A percentile compares a stretch with the other conserved stretches of the same genome.
Evolutionary conservation across 371 early-diverging fungal genomes (phyloP).

Genomic region (Phascolomyces articulosus): DNA sequence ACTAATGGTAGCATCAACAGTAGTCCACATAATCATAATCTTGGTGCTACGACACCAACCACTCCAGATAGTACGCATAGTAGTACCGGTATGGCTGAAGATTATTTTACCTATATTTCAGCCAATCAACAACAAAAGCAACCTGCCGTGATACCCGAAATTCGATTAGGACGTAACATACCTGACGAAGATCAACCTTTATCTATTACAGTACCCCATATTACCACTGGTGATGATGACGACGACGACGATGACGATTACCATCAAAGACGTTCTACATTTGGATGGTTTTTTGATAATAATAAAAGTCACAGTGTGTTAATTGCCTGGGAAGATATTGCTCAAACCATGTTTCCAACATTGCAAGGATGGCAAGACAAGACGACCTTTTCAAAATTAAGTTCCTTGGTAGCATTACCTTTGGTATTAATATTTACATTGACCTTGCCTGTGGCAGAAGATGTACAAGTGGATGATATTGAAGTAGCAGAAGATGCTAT

Average conservation of each 20-base stretch:
- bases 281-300: too few species aligned
- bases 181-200: background rate
- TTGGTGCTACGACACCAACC: background rate
- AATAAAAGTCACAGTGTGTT: too few species aligned
- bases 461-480: slow-evolving; percentile 42
- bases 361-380: slow-evolving; percentile 55
- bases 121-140: slow-evolving; percentile 15
- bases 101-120: slow-evolving; percentile 30
- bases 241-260: background rate
- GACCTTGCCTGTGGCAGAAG: slow-evolving; percentile 65
- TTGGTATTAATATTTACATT: slow-evolving; percentile 57
- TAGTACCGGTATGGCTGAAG: slow-evolving; percentile 22
- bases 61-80: slow-evolving; percentile 17
- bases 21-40: background rate
- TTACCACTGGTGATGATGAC: background rate
- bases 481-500: slow-evolving; percentile 22
- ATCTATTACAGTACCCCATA: background rate
- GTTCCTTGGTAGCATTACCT: slow-evolving; percentile 61
- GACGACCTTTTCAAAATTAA: slow-evolving; percentile 52
- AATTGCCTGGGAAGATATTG: slow-evolving; percentile 15
- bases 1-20: background rate
- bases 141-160: background rate
- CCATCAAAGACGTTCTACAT: background rate
- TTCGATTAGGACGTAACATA: slow-evolving; percentile 1
- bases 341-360: slow-evolving; percentile 54